A percentile compares a stretch with the other conserved stretches of the same genome.
These are phyloP conservation scores for Acacia confusa DNA, from an alignment of 306 rosid species.

Conservation along the genomic window DNA sequence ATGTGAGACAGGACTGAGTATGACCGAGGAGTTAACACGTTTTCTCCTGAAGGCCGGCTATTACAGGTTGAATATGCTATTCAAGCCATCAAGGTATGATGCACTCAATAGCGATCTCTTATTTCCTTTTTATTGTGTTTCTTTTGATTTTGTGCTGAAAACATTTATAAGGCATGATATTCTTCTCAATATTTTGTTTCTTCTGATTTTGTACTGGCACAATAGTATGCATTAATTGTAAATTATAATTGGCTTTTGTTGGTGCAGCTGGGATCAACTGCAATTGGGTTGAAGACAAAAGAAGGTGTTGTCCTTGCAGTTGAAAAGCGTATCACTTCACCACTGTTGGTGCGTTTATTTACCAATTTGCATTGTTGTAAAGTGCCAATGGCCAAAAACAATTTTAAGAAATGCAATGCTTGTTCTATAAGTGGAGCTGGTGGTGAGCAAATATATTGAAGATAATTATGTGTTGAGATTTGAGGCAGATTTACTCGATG, in stretches of 20 bases:
- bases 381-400: background rate
- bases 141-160: background rate
- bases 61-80: conserved; percentile 99
- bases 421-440: background rate
- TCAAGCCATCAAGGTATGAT: conserved; percentile 82
- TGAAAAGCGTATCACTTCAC: conserved; percentile 95
- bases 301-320: conserved; percentile 95
- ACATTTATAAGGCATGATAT: no score
- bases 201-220: background rate
- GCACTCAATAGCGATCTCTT: background rate
- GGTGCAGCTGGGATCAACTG: conserved; percentile 88
- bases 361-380: background rate
- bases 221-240: background rate
- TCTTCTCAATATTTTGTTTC: no score
- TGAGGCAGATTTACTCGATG: background rate
- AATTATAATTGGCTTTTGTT: background rate
- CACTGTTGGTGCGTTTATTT: conserved; percentile 63
- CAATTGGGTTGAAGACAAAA: conserved; percentile 92
- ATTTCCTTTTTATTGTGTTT: background rate
- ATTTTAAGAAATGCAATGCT: background rate
- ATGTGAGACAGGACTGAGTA: conserved; percentile 78
- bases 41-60: conserved; percentile 93
- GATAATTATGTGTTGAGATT: background rate
- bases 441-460: background rate
- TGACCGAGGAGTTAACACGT: conserved; percentile 96